A percentile compares a stretch with the other conserved stretches of the same genome.
Evolutionary conservation across 208 protist genomes (phyloP).

Genomic region (Trypanosoma conorhini): DNA sequence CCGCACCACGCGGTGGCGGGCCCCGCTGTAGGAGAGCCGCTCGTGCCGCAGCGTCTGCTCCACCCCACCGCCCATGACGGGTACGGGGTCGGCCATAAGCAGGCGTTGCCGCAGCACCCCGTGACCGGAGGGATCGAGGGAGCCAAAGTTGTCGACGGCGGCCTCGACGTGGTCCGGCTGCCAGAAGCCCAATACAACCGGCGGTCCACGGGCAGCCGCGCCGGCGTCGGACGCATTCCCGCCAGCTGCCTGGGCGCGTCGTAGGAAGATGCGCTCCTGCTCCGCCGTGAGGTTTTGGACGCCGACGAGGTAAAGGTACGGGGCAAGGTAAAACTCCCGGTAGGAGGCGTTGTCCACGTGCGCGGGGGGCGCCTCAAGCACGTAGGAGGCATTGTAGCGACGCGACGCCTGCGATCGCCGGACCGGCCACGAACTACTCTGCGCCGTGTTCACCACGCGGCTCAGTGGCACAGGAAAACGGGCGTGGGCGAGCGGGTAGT

Average conservation of each 20-base stretch:
- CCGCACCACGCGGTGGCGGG: slow-evolving; percentile 25
- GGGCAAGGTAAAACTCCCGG: slow-evolving; percentile 20
- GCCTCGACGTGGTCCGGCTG: slow-evolving; percentile 35
- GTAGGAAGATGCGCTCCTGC: slow-evolving; percentile 31
- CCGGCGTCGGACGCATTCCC: slow-evolving; percentile 4
- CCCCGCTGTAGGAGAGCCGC: slow-evolving; percentile 30
- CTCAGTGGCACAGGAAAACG: slow-evolving; percentile 7
- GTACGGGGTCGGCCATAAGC: slow-evolving; percentile 30
- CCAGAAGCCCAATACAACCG: slow-evolving; percentile 49
- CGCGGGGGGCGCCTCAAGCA: slow-evolving; percentile 11
- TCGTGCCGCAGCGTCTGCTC: slow-evolving; percentile 31
- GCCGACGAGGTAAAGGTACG: slow-evolving; percentile 34
- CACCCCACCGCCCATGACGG: slow-evolving; percentile 49
- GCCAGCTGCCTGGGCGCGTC: slow-evolving; percentile 22
- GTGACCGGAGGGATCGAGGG: slow-evolving; percentile 55
- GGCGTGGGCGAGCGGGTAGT: slow-evolving; percentile 45
- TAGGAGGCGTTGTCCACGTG: slow-evolving; percentile 60
- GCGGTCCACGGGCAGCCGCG: slow-evolving; percentile 27
- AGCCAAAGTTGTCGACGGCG: slow-evolving; percentile 23
- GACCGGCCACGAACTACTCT: slow-evolving; percentile 1
- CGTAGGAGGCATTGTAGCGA: slow-evolving; percentile 11
- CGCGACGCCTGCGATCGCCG: background rate
- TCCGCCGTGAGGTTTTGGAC: slow-evolving; percentile 27
- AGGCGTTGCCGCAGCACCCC: slow-evolving; percentile 50
- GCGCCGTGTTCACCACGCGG: slow-evolving; percentile 17